phyloP scores from a whole-genome alignment of 2,329 filamentous ascomycete species.

The Arthroderma sp. region DNA sequence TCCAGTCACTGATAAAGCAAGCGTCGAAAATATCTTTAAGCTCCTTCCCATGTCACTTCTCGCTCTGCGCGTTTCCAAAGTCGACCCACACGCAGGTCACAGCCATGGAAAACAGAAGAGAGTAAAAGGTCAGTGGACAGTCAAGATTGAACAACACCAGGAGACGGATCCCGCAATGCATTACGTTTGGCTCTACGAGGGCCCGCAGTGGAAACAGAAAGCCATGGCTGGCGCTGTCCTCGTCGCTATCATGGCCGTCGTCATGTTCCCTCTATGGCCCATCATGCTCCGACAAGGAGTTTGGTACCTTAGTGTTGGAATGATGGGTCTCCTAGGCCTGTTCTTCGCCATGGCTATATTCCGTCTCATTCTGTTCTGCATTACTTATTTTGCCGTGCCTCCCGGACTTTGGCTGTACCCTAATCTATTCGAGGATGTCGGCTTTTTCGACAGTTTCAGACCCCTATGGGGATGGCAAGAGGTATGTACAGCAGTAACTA shows the following conservation, averaged over 20 bases:
- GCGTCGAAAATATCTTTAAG: constrained; percentile 89
- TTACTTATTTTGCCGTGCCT: constrained; percentile 72
- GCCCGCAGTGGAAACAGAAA: constrained; percentile 85
- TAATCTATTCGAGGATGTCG: constrained; percentile 96
- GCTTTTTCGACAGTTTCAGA: constrained; percentile 93
- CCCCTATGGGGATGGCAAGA: constrained; percentile 98
- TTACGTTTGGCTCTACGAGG: constrained; percentile 95
- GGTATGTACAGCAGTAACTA: constrained; percentile 38
- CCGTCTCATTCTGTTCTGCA: constrained; percentile 81
- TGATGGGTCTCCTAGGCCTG: constrained; percentile 74
- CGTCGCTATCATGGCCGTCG: constrained; percentile 68
- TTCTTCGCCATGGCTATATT: constrained; percentile 99
- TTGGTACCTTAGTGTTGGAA: constrained; percentile 92
- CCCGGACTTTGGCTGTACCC: constrained; percentile 97
- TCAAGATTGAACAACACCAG: constrained; percentile 91
- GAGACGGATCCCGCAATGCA: constrained; percentile 57
- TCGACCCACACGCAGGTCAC: constrained; percentile 65
- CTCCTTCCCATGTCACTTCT: constrained; percentile 88
- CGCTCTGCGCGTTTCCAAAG: constrained; percentile 75
- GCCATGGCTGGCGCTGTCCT: constrained; percentile 77
- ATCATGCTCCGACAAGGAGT: constrained; percentile 81
- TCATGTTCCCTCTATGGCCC: constrained; percentile 95
- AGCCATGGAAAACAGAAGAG: constrained; percentile 62
- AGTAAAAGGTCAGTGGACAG: constrained; percentile 90
- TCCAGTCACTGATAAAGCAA: constrained; percentile 72